phyloP scores from a whole-genome alignment of 495 filamentous ascomycete genomes.

The Cetradonia linearis region DNA sequence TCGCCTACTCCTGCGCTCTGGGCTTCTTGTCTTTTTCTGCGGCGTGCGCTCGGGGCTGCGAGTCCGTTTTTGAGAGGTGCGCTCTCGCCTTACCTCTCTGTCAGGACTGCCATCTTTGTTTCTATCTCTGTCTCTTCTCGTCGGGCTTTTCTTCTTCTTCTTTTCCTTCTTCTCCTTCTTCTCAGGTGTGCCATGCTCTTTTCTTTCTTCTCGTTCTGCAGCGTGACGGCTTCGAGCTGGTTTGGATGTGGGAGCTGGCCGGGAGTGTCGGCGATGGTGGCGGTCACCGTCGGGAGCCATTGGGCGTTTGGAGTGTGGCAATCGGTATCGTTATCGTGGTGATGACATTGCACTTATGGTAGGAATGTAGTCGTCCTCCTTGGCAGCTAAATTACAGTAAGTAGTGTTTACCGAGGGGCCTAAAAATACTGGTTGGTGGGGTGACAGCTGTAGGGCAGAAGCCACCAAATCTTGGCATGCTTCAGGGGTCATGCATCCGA shows the following conservation, averaged over 20 bases:
- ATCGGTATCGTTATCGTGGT: neutral
- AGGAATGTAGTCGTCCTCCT: neutral
- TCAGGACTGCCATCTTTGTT: slow-evolving; percentile 5
- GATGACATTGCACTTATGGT: neutral
- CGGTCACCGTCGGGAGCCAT: slow-evolving; percentile 2
- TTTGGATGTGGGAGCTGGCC: slow-evolving; percentile 9
- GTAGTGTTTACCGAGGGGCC: slow-evolving; percentile 5
- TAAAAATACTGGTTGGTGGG: slow-evolving; percentile 11
- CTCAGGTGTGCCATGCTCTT: slow-evolving; percentile 20
- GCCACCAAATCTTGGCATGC: neutral
- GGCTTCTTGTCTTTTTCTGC: slow-evolving; percentile 14
- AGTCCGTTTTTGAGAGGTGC: neutral
- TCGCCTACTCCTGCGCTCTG: slow-evolving; percentile 11
- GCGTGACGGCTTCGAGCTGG: slow-evolving; percentile 17
- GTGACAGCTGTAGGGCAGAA: neutral
- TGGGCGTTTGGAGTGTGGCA: neutral
- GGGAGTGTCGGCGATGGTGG: slow-evolving; percentile 4
- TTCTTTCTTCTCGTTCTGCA: slow-evolving; percentile 17
- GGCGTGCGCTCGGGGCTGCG: slow-evolving; percentile 14
- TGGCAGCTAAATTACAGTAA: neutral
- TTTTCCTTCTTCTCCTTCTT: neutral
- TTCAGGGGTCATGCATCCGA: too few species aligned
- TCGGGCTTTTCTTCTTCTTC: slow-evolving; percentile 18
- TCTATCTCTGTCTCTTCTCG: slow-evolving; percentile 2
- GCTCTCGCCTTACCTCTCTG: neutral